A percentile compares a stretch with the other conserved stretches of the same genome.
These are phyloP conservation scores for Scheffersomyces amazonensis DNA, from an alignment of 805 yeast species.

Conservation along the genomic window DNA sequence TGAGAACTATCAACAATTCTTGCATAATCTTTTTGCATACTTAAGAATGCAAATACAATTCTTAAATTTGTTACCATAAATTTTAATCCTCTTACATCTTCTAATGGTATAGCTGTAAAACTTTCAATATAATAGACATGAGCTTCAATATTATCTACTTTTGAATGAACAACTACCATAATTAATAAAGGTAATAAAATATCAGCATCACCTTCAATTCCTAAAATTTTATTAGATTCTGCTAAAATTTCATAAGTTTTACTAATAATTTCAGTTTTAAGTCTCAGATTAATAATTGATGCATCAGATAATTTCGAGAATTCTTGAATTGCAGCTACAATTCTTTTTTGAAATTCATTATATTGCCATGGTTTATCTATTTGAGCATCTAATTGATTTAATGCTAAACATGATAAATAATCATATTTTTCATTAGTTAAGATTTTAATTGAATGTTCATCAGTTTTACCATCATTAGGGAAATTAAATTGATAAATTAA, in stretches of 20 bases:
- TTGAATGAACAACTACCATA: conserved; percentile 65
- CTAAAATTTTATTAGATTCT: conserved; percentile 1
- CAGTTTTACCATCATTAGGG: conserved; percentile 18
- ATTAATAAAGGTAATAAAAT: conserved; percentile 69
- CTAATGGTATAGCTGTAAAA: conserved; percentile 41
- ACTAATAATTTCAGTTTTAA: conserved; percentile 48
- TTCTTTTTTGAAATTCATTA: conserved; percentile 34
- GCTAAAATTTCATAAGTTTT: conserved; percentile 55
- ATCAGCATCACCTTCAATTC: conserved; percentile 52
- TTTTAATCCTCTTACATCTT: conserved; percentile 59
- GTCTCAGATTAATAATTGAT: conserved; percentile 35
- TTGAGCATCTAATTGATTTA: conserved; percentile 52
- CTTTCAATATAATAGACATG: conserved; percentile 65
- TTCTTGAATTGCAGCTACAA: conserved; percentile 49
- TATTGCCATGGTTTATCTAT: conserved; percentile 36
- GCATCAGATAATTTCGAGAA: conserved; percentile 47
- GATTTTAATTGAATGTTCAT: conserved; percentile 21
- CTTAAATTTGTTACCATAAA: conserved; percentile 83
- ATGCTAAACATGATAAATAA: conserved; percentile 36
- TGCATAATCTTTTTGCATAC: conserved; percentile 26
- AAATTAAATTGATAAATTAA: conserved; percentile 31
- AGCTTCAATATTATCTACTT: conserved; percentile 54
- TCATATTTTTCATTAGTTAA: conserved; percentile 31
- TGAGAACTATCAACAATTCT: conserved; percentile 41
- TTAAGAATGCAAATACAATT: conserved; percentile 64